Evolutionary conservation across 139 green algal species (phyloP), one percentile per base, ranked within the genome.

Genomic region (Volvox africanus): DNA sequence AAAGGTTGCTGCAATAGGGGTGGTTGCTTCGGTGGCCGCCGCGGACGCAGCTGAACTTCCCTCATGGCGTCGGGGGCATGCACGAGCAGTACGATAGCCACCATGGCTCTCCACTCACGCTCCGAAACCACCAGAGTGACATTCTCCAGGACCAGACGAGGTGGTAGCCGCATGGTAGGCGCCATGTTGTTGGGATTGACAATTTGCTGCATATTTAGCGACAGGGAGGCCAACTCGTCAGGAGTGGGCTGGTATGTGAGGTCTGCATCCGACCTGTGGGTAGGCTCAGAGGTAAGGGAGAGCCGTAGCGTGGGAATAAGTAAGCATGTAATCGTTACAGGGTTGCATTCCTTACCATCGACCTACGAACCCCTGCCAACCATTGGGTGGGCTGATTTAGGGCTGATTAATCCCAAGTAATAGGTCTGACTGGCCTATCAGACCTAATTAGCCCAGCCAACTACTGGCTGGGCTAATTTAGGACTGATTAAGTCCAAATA

Each of bases 41-140:
- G 5, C 24, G 26, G 68, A 11, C 71, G 32, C 71, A 37, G 19
- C 71, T 79, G 71, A 6, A 20, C 71, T 32, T 36, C 71, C 26
- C 14, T 30, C 71, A 79, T n/a, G 19, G 71, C 71, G 28, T 79
- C 28, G 50, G 76, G 76, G 20, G 14, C 16, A 35, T 86, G 80
- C 80, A 55, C 16, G 28, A 50, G 26, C 55, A 86, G 80, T 18
- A 86, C 16, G 2, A 28, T 28, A 3, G 80, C 80, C 55, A 55
- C 80, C 80, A 86, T 30, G 21, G 80, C 80, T 9, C 50, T 55
- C 80, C 80, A 86, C 17, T 86, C 80, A 0, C 22, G 50, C 55
- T 86, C 80, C 0, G n/a, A 28, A 44, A 73, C 28, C 80, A 86
- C 80, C 55, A 86, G 80, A 11, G 80, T 86, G n/a, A 86, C 55